Evolutionary conservation across 1,139 yeast species (phyloP), one percentile per base, ranked within the genome.

Genomic region (Geotrichum fermentans): DNA sequence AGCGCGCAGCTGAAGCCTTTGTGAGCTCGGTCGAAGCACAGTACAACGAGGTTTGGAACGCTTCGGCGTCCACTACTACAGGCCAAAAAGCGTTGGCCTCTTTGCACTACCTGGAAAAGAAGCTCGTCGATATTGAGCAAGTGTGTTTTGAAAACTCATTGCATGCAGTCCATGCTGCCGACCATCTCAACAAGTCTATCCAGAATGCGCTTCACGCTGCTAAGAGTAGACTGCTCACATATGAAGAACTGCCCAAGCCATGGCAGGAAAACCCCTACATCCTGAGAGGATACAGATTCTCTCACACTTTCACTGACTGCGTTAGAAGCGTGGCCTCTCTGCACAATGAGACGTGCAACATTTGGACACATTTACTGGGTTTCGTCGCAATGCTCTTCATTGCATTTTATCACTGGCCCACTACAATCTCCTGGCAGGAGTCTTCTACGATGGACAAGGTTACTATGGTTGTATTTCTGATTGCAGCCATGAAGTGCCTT

Each of bases 251-350:
- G 46, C 98, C 98, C 1, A 77, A 82, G 55, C 87, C 86, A 46
- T 92, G 97, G 96, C 77, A 95, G 62, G 97, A 90, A 65, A 92
- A 92, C 69, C 82, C 89, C 52, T 89, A 78, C 64, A 87, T 92
- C 51, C 73, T 84, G 32, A 70, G 80, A 47, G 97, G 97, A 1
- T 92, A 92, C 69, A 71, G 97, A 55, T 92, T 92, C 68, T 82
- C 85, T 50, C 72, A 79, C 54, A 75, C 77, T 43, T 92, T 85
- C 62, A 49, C 62, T 3, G 74, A 76, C 52, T 85, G 94, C 61
- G 60, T 80, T 34, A 63, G 67, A 51, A 77, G 85, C 49, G 68
- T 85, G 11, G 78, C 73, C 66, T 62, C 77, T 55, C 63, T 84
- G 69, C 97, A 92, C 68, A 92, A 92, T 63, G 98, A 92, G 65